These are phyloP conservation scores for Ploettnerulaceae sp. DNA, from an alignment of 2,329 filamentous ascomycete genomes.

Conservation along the genomic window DNA sequence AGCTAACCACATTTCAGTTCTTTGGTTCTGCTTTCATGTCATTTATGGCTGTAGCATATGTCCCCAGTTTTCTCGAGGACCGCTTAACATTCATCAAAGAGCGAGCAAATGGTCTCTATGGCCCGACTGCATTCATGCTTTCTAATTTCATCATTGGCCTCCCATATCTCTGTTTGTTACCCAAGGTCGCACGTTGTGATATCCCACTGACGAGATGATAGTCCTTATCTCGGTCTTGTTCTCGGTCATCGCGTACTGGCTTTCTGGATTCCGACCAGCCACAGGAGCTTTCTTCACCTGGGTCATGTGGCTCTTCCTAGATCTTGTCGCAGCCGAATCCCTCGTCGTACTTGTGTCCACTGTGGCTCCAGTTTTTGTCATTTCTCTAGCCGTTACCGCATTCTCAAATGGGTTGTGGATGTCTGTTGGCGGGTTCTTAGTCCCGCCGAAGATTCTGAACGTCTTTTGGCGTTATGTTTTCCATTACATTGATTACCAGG, in stretches of 20 bases:
- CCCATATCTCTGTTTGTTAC: constrained; percentile 62
- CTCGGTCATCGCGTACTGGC: constrained; percentile 72
- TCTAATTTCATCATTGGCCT: constrained; percentile 80
- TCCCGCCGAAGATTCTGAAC: constrained; percentile 67
- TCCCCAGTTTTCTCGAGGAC: constrained; percentile 79
- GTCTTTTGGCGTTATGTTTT: constrained; percentile 84
- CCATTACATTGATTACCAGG: constrained; percentile 84
- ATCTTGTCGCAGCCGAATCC: constrained; percentile 75
- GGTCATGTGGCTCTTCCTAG: constrained; percentile 81
- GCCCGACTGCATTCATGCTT: constrained; percentile 65
- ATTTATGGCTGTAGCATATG: constrained; percentile 81
- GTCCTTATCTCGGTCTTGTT: constrained; percentile 72
- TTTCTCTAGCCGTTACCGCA: constrained; percentile 71
- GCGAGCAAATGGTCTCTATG: constrained; percentile 75
- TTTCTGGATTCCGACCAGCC: constrained; percentile 66
- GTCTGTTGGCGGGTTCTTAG: constrained; percentile 78
- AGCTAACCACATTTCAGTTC: constrained; percentile 44
- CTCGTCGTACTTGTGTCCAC: constrained; percentile 72
- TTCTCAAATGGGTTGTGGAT: constrained; percentile 91
- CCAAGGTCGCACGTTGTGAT: not conserved
- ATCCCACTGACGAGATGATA: constrained; percentile 26
- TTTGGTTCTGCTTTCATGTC: constrained; percentile 72
- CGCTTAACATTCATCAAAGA: constrained; percentile 69
- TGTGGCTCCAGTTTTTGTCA: constrained; percentile 73
- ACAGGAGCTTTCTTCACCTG: constrained; percentile 67